These are phyloP conservation scores for Nakazawaea anatomiae DNA, from an alignment of 805 yeast species.

Conservation along the genomic window DNA sequence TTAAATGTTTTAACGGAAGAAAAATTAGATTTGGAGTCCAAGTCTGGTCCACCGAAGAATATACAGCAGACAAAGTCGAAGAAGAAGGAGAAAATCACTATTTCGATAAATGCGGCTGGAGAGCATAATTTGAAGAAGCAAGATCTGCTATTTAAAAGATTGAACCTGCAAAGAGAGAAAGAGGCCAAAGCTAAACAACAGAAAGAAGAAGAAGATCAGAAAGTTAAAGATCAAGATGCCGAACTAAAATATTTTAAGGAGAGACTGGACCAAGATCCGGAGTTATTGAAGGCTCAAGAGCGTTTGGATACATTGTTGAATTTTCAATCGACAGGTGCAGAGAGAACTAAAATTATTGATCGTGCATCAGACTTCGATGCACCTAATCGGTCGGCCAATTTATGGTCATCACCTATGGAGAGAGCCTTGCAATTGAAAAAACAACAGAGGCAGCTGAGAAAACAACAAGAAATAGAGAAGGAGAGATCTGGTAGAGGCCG, in stretches of 20 bases:
- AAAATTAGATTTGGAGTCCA: conserved; percentile 35
- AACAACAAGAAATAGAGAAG: conserved; percentile 51
- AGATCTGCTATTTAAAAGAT: conserved; percentile 50
- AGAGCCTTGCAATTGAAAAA: conserved; percentile 81
- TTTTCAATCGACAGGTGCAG: conserved; percentile 83
- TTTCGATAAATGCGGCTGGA: conserved; percentile 54
- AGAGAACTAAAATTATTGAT: conserved; percentile 88
- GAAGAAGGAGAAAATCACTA: conserved; percentile 44
- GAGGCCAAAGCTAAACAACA: conserved; percentile 15
- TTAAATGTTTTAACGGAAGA: conserved; percentile 47
- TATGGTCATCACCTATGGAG: conserved; percentile 87
- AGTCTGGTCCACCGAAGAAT: conserved; percentile 15
- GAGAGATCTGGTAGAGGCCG: conserved; percentile 69
- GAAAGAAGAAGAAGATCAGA: conserved; percentile 29
- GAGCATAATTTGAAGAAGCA: conserved; percentile 64
- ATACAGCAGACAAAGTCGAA: conserved; percentile 17
- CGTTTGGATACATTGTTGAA: conserved; percentile 67
- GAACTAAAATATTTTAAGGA: conserved; percentile 39
- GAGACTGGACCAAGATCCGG: conserved; percentile 43
- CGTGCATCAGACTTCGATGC: conserved; percentile 84
- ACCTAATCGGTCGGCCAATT: conserved; percentile 45
- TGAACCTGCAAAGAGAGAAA: conserved; percentile 25
- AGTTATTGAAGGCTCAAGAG: conserved; percentile 62
- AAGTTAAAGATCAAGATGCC: conserved; percentile 33
- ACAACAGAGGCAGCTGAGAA: conserved; percentile 72